Evolutionary conservation across 306 rosid species (phyloP).

Genomic region (Sesbania bispinosa): DNA sequence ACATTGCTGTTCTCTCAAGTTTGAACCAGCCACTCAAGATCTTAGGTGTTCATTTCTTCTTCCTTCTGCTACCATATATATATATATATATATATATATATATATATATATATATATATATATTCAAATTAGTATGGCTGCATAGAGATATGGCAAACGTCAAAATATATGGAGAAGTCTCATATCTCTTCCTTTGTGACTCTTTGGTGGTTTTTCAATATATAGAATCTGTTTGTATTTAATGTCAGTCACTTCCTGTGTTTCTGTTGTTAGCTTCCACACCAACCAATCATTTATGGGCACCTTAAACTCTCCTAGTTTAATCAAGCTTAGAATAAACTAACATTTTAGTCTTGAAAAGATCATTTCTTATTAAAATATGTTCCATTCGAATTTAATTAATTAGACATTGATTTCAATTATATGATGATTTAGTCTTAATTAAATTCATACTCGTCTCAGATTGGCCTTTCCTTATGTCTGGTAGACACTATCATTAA

Average conservation of each 20-base stretch:
- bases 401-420: background rate
- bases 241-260: constrained; percentile 1
- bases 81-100: no score
- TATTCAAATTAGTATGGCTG: no score
- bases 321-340: background rate
- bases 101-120: no score
- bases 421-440: background rate
- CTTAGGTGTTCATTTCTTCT: no score
- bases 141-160: constrained; percentile 3
- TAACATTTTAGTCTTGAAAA: background rate
- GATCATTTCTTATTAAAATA: background rate
- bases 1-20: constrained; percentile 45
- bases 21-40: no score
- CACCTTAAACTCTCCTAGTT: background rate
- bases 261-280: constrained; percentile 20
- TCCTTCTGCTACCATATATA: no score
- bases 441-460: background rate
- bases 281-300: constrained; percentile 9
- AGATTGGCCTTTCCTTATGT: background rate
- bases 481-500: background rate
- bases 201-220: no score
- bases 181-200: background rate
- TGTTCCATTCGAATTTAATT: background rate
- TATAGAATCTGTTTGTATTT: constrained; percentile 1
- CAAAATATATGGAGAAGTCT: constrained; percentile 4